Conservation (phyloP, 2,329 filamentous ascomycete genomes). For the Exophiala sideris region DNA sequence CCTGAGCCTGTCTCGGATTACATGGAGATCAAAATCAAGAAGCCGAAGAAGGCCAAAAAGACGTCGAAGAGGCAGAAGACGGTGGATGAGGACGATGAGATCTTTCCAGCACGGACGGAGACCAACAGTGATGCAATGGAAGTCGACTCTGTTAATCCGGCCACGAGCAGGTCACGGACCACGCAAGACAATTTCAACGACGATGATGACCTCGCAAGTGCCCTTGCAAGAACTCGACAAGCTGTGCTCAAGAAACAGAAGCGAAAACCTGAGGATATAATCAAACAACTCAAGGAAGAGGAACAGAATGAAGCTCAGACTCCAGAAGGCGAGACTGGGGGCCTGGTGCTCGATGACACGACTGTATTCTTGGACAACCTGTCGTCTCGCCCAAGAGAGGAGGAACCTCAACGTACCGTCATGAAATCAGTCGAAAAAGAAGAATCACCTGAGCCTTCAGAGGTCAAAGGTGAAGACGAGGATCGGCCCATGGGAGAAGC, state of each 20-base stretch:
- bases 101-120: slow-evolving; percentile 41
- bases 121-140: slow-evolving; percentile 64
- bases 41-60: slow-evolving; percentile 81
- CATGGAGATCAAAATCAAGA: slow-evolving; percentile 88
- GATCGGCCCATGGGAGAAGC: slow-evolving; percentile 54
- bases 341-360: slow-evolving; percentile 91
- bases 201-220: slow-evolving; percentile 87
- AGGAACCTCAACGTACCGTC: slow-evolving; percentile 34
- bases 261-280: slow-evolving; percentile 83
- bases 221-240: slow-evolving; percentile 76
- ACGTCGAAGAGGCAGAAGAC: slow-evolving; percentile 70
- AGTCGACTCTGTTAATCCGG: slow-evolving; percentile 52
- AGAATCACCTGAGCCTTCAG: slow-evolving; percentile 24
- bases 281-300: slow-evolving; percentile 70
- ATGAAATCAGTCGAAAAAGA: slow-evolving; percentile 22
- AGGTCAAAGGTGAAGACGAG: slow-evolving; percentile 42
- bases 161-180: slow-evolving; percentile 61
- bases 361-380: slow-evolving; percentile 90
- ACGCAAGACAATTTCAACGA: slow-evolving; percentile 73
- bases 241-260: slow-evolving; percentile 89
- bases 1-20: slow-evolving; percentile 79
- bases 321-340: slow-evolving; percentile 53
- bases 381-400: slow-evolving; percentile 58
- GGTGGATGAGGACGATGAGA: slow-evolving; percentile 58
- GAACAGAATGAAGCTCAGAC: slow-evolving; percentile 48